A percentile compares a stretch with the other conserved stretches of the same genome.
These are phyloP conservation scores for Malus sylvestris DNA, from an alignment of 306 rosid genomes.

Conservation along the genomic window DNA sequence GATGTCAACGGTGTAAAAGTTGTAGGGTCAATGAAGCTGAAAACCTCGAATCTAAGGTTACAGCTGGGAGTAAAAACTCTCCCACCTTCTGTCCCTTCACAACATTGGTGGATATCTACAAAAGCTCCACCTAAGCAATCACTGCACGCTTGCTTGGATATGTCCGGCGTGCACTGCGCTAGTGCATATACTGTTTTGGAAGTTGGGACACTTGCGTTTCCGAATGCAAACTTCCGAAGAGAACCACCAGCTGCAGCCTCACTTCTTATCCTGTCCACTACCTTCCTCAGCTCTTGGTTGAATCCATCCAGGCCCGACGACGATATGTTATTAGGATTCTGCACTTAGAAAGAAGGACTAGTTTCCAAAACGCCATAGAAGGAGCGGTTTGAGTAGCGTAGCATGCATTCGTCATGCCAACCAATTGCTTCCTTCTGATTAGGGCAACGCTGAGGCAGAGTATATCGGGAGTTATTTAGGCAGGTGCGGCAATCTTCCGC, in stretches of 20 bases:
- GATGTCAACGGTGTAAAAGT: neutral
- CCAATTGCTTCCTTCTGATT: neutral
- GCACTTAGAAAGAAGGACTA: neutral
- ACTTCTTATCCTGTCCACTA: neutral
- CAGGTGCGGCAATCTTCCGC: neutral
- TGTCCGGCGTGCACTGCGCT: conserved; percentile 25
- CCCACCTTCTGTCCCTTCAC: neutral
- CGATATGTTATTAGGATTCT: neutral
- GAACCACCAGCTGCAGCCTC: neutral
- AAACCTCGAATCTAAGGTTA: neutral
- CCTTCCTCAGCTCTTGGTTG: neutral
- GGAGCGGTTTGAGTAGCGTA: neutral
- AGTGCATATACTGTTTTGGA: conserved; percentile 4
- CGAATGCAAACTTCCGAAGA: neutral
- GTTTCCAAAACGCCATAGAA: neutral
- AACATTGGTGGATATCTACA: neutral
- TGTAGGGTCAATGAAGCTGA: neutral
- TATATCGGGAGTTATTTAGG: neutral
- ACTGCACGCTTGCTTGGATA: conserved; percentile 10
- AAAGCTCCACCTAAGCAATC: neutral
- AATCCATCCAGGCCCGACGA: neutral
- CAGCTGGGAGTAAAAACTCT: neutral
- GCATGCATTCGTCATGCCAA: neutral
- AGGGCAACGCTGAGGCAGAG: neutral
- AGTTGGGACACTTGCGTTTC: neutral